Evolutionary conservation across 306 rosid genomes (phyloP), one percentile per base, ranked within the genome.

Genomic region (Prunus dulcis): DNA sequence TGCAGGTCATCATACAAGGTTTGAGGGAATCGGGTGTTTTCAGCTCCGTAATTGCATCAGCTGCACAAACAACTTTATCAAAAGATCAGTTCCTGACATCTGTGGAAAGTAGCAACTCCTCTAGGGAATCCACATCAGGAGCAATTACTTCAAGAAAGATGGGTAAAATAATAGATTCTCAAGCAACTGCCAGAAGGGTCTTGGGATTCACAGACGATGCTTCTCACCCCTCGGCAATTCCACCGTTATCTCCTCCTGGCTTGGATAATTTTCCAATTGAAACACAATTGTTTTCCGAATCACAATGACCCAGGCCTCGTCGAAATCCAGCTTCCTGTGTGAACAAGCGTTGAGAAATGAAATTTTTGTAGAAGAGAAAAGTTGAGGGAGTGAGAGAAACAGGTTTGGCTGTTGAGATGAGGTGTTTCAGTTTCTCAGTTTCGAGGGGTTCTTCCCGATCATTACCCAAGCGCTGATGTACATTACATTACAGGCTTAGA

Each of bases 161-260:
- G 51, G 90, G 78, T 65, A 90, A 85, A 45, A 80, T 82, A 13
- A 55, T 77, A 30, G 79, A 85, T 84, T 75, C 86, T 71, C 91
- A 90, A 87, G 80, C 82, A 60, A 86, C 80, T 64, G 87, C 78
- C 61, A 89, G 97, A 89, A 92, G 93, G 80, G 79, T 87, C 72
- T 83, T 92, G 85, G 96, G 84, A 83, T 75, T 82, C 66, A 64
- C 77, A 63, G 82, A 73, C 4, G 79, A 83, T 58, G 82, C 45
- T 17, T 82, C 86, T 63, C 76, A 81, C 72, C 82, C 86, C 14
- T 73, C 73, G 23, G 99, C 99, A 32, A 63, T 90, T 80, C 93
- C 97, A 25, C 99, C 99, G 28, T 78, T 86, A 71, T 86, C 97
- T 77, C 97, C 97, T 0, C 99, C 99, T 1, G 62, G 75, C 80